Conservation (phyloP, 2,329 filamentous ascomycete genomes). For the Fusarium nygamai region DNA sequence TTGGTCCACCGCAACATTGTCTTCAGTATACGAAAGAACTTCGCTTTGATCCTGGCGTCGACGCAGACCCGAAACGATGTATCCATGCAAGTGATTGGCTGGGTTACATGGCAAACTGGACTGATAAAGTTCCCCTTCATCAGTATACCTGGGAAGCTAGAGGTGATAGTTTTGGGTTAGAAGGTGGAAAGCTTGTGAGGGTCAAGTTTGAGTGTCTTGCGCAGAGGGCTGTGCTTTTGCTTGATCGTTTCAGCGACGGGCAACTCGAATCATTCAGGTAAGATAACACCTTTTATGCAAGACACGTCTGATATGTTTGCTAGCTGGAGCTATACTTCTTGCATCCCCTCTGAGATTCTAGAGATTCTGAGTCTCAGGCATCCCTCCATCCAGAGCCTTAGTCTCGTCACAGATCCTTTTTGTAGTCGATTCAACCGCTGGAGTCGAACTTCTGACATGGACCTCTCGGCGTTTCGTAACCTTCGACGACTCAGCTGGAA, state of each 20-base stretch:
- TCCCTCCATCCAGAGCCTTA: background rate
- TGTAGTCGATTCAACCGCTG: slow-evolving; percentile 4
- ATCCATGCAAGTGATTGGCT: background rate
- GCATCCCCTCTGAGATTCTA: background rate
- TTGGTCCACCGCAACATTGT: background rate
- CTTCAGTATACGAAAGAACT: background rate
- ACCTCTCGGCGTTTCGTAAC: background rate
- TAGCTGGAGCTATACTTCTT: background rate
- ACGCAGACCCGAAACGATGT: background rate
- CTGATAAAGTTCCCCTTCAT: background rate
- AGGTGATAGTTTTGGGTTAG: background rate
- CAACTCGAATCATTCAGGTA: background rate
- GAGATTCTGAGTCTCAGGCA: background rate
- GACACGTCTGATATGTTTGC: rapidly evolving
- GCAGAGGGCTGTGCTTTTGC: background rate
- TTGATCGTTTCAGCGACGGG: rapidly evolving
- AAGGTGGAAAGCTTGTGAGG: background rate
- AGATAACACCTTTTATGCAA: rapidly evolving
- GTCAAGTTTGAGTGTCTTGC: slow-evolving; percentile 12
- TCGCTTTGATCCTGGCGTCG: background rate
- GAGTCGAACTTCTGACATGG: background rate
- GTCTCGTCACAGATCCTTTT: background rate
- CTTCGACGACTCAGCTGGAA: background rate
- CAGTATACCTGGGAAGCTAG: background rate
- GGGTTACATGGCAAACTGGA: background rate